Evolutionary conservation across 2,329 filamentous ascomycete species (phyloP).

Genomic region (Fusarium euwallaceae): DNA sequence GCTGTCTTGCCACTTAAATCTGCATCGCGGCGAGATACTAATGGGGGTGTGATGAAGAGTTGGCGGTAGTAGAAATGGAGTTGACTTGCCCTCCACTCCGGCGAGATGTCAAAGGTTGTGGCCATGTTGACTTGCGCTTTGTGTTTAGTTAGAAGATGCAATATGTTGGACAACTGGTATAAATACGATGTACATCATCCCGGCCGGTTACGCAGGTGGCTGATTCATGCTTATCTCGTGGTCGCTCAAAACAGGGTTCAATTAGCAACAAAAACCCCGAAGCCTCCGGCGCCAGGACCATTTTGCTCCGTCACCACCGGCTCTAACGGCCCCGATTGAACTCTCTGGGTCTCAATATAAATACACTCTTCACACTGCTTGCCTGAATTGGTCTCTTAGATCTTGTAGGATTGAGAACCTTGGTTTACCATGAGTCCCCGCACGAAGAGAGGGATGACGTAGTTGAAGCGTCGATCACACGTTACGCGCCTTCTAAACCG

Average conservation of each 20-base stretch:
- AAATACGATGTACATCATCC: background rate
- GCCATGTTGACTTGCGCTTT: background rate
- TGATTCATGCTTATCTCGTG: background rate
- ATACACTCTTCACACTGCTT: background rate
- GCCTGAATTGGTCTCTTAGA: background rate
- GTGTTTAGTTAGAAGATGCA: background rate
- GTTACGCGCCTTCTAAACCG: background rate
- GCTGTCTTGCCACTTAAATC: background rate
- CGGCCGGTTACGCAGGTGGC: background rate
- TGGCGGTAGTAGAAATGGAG: constrained; percentile 1
- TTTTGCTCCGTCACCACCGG: background rate
- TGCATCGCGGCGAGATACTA: background rate
- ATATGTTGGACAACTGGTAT: background rate
- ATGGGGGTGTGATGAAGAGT: background rate
- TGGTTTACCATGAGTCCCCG: no score
- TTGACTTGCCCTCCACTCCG: constrained; percentile 1
- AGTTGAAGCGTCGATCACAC: background rate
- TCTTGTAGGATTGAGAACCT: background rate
- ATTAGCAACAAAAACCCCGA: background rate
- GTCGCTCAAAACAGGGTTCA: background rate
- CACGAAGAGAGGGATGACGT: background rate
- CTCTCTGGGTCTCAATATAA: background rate
- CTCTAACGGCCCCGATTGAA: background rate
- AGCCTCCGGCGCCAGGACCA: background rate
- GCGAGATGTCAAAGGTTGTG: background rate